These are phyloP conservation scores for Mycena capillaripes DNA, from an alignment of 768 basidiomycete species.

Conservation along the genomic window DNA sequence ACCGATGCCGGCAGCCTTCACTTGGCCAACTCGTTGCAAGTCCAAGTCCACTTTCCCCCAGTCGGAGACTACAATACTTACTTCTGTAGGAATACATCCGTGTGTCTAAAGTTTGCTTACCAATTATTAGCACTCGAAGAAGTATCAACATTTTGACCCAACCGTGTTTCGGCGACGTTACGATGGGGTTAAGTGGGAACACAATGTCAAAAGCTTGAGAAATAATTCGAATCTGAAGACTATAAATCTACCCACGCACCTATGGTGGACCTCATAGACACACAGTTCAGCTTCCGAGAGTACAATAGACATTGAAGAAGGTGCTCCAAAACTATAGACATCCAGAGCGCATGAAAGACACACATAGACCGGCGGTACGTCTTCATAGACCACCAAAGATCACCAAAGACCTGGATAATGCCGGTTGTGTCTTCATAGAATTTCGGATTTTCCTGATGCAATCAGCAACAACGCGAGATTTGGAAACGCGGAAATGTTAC, in stretches of 20 bases:
- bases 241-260: too few species aligned
- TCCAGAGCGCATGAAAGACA: not conserved
- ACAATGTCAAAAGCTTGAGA: not conserved
- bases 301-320: not conserved
- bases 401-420: too few species aligned
- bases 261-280: too few species aligned
- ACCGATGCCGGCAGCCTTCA: not conserved
- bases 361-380: not conserved
- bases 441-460: too few species aligned
- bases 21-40: not conserved
- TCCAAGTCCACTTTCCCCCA: not conserved
- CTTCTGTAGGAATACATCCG: not conserved
- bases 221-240: not conserved
- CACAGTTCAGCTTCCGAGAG: not conserved
- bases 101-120: too few species aligned
- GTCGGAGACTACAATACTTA: not conserved
- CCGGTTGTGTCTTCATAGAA: too few species aligned
- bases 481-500: too few species aligned
- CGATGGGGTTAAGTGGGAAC: not conserved
- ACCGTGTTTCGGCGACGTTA: not conserved
- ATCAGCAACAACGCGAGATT: too few species aligned
- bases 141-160: not conserved
- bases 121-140: not conserved
- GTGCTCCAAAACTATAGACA: not conserved
- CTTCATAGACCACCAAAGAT: too few species aligned